Conservation (phyloP, 1,284 basidiomycete species). For the Cystobasidium slooffiae region DNA sequence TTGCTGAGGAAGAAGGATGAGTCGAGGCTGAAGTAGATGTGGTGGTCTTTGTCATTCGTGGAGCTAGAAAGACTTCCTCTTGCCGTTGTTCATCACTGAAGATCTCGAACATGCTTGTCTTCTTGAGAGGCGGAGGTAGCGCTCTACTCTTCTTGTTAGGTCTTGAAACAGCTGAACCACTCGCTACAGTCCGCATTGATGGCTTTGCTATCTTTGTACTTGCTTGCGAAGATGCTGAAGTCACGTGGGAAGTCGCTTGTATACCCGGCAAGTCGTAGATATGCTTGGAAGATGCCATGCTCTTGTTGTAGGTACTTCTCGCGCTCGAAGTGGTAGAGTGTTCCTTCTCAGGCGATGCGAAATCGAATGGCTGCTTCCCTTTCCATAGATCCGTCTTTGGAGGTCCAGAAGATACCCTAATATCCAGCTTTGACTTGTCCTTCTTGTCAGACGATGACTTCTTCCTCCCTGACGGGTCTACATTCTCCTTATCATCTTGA, state of each 20-base stretch:
- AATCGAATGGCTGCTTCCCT: slow-evolving; percentile 30
- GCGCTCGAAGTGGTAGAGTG: not conserved
- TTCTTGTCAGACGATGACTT: not conserved
- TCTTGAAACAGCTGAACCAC: slow-evolving; percentile 1
- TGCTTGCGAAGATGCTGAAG: not conserved
- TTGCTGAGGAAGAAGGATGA: not conserved
- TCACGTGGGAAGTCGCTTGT: not conserved
- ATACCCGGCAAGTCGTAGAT: slow-evolving; percentile 34
- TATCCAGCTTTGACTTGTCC: not conserved
- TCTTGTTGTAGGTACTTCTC: not conserved
- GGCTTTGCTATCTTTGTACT: not conserved
- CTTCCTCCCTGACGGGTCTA: slow-evolving; percentile 13
- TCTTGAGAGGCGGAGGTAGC: slow-evolving; percentile 2
- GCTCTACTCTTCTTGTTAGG: slow-evolving; percentile 21
- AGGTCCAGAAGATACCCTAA: not conserved
- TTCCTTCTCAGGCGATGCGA: slow-evolving; percentile 14
- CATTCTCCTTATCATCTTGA: slow-evolving; percentile 29
- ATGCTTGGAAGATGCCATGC: not conserved
- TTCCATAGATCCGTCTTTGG: slow-evolving; percentile 26
- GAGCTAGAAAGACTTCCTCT: not conserved
- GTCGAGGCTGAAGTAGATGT: not conserved
- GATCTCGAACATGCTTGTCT: slow-evolving; percentile 6
- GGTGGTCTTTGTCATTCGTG: not conserved
- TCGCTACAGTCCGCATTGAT: not conserved
- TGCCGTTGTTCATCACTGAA: slow-evolving; percentile 20